Conservation (phyloP, 768 basidiomycete species). For the Punctularia strigosozonata region DNA sequence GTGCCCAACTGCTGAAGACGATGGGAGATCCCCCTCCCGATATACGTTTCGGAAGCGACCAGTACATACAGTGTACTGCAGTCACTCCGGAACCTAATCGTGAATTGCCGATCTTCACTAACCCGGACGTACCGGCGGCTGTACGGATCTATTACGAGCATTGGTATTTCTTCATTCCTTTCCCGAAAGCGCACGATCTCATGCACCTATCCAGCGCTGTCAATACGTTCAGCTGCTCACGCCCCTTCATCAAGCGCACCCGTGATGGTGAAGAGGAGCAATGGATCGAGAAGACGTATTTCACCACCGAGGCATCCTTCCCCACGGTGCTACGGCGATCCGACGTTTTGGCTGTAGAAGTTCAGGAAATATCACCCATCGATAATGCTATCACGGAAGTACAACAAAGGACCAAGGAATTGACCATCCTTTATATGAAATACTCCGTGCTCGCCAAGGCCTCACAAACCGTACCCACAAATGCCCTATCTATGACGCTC, state of each 20-base stretch:
- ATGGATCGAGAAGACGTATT: slow-evolving; percentile 86
- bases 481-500: slow-evolving; percentile 73
- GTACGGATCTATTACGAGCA: slow-evolving; percentile 84
- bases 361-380: slow-evolving; percentile 75
- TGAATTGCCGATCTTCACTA: slow-evolving; percentile 65
- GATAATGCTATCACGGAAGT: slow-evolving; percentile 78
- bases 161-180: slow-evolving; percentile 31
- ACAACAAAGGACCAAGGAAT: slow-evolving; percentile 67
- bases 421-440: slow-evolving; percentile 52
- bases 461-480: slow-evolving; percentile 60
- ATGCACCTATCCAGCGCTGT: slow-evolving; percentile 46
- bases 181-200: not conserved
- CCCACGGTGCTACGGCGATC: slow-evolving; percentile 87
- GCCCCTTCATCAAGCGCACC: slow-evolving; percentile 51
- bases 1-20: slow-evolving; percentile 66
- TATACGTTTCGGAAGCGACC: slow-evolving; percentile 64
- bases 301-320: slow-evolving; percentile 79
- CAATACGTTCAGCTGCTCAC: slow-evolving; percentile 68
- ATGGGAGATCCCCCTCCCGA: slow-evolving; percentile 72
- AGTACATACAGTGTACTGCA: slow-evolving; percentile 82
- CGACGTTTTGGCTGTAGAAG: slow-evolving; percentile 61
- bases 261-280: slow-evolving; percentile 59
- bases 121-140: slow-evolving; percentile 69
- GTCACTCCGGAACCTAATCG: slow-evolving; percentile 82
- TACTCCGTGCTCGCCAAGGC: slow-evolving; percentile 76